These are phyloP conservation scores for Syzygium malaccense DNA, from an alignment of 441 rosid genomes.

Conservation along the genomic window DNA sequence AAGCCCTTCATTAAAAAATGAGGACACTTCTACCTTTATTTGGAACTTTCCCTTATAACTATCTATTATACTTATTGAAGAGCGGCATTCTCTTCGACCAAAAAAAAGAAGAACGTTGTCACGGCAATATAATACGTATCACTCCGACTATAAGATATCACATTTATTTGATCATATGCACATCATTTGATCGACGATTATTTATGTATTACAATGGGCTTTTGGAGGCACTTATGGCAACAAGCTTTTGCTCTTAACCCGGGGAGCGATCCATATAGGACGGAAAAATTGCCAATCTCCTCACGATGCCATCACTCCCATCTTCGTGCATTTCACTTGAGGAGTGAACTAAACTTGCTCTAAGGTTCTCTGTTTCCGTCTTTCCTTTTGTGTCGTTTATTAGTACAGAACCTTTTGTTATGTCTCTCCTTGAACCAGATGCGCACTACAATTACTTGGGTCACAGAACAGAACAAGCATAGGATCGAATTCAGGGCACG, in stretches of 20 bases:
- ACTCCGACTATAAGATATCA: accelerated
- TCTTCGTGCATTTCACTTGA: neutral
- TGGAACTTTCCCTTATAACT: too few species aligned
- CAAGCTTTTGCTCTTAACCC: neutral
- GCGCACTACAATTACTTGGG: neutral
- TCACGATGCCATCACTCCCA: neutral
- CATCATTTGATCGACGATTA: neutral
- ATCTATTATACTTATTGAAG: neutral
- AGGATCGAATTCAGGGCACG: neutral
- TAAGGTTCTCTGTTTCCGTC: neutral
- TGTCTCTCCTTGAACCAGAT: neutral
- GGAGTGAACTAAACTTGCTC: neutral
- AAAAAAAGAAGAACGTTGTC: neutral
- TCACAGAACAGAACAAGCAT: neutral
- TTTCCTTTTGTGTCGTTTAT: neutral
- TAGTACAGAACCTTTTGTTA: neutral
- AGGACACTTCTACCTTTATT: too few species aligned
- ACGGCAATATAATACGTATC: neutral
- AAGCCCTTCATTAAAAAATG: too few species aligned
- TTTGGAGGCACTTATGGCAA: neutral
- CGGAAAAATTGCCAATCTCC: neutral
- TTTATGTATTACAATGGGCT: neutral
- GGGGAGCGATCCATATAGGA: neutral
- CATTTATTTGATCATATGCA: accelerated
- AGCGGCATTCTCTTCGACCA: neutral